These are phyloP conservation scores for Lentinula detonsa DNA, from an alignment of 768 basidiomycete genomes.

Conservation along the genomic window DNA sequence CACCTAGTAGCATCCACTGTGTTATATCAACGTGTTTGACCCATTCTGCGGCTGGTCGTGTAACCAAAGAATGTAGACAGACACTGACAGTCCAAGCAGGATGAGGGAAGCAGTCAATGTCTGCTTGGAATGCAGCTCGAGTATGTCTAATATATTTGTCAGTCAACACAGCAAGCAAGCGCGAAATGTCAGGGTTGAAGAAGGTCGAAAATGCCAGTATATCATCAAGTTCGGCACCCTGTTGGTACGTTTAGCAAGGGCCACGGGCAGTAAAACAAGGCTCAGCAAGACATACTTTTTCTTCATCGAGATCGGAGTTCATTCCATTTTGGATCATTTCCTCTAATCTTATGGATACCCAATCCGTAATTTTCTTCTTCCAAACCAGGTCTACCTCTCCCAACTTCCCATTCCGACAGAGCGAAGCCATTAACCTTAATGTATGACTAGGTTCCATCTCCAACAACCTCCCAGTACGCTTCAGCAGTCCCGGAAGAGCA, in stretches of 20 bases:
- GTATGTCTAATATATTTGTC: constrained; percentile 28
- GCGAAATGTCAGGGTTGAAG: constrained; percentile 38
- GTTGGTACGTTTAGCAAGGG: background rate
- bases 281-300: constrained; percentile 27
- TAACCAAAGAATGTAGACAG: constrained; percentile 51
- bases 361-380: constrained; percentile 47
- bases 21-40: constrained; percentile 35
- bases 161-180: constrained; percentile 38
- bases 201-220: constrained; percentile 48
- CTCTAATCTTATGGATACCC: constrained; percentile 41
- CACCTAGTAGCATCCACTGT: constrained; percentile 39
- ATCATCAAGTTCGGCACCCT: constrained; percentile 50
- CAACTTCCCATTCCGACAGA: constrained; percentile 45
- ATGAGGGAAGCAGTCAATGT: constrained; percentile 29
- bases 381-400: constrained; percentile 53
- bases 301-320: constrained; percentile 15
- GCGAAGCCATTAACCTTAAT: constrained; percentile 43
- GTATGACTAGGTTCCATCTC: constrained; percentile 35
- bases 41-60: constrained; percentile 41
- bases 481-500: constrained; percentile 53
- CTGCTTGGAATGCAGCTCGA: constrained; percentile 18
- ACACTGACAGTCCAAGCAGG: constrained; percentile 52
- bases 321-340: constrained; percentile 13
- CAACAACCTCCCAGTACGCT: constrained; percentile 40
- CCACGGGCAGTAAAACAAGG: background rate